A percentile compares a stretch with the other conserved stretches of the same genome.
These are phyloP conservation scores for Candida golubevii DNA, from an alignment of 805 yeast genomes.

Conservation along the genomic window DNA sequence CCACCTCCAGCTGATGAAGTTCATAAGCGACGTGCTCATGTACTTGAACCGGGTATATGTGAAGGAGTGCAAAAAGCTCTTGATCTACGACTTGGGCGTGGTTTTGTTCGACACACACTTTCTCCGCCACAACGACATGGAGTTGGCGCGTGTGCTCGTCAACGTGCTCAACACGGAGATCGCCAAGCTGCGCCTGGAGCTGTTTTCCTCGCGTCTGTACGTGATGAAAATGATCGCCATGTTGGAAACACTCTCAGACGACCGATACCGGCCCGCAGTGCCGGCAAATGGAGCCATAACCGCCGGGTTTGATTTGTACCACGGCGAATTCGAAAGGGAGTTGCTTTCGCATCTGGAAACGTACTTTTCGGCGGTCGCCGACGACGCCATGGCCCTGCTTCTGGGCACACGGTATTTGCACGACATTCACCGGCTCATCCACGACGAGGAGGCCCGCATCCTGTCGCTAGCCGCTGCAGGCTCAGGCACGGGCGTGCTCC, in stretches of 20 bases:
- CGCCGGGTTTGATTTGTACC: slow-evolving; percentile 49
- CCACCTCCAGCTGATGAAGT: slow-evolving; percentile 66
- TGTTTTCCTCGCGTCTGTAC: slow-evolving; percentile 51
- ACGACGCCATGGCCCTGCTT: slow-evolving; percentile 37
- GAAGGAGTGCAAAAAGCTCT: slow-evolving; percentile 57
- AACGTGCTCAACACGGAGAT: slow-evolving; percentile 51
- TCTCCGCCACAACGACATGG: slow-evolving; percentile 44
- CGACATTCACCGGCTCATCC: slow-evolving; percentile 48
- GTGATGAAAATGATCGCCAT: slow-evolving; percentile 62
- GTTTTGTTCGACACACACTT: slow-evolving; percentile 59
- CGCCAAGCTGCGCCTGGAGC: slow-evolving; percentile 47
- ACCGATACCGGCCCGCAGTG: slow-evolving; percentile 15
- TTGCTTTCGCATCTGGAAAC: slow-evolving; percentile 51
- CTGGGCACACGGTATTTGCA: slow-evolving; percentile 53
- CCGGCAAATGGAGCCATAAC: slow-evolving; percentile 3
- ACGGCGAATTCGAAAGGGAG: slow-evolving; percentile 60
- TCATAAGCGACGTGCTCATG: slow-evolving; percentile 80
- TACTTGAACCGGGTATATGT: slow-evolving; percentile 84
- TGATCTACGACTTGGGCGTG: slow-evolving; percentile 71
- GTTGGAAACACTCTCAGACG: slow-evolving; percentile 62
- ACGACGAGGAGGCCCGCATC: slow-evolving; percentile 59
- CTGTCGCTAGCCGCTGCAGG: slow-evolving; percentile 41
- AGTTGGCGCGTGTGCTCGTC: slow-evolving; percentile 50
- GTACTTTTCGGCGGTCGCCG: slow-evolving; percentile 49
- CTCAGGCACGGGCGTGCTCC: slow-evolving; percentile 1